A percentile compares a stretch with the other conserved stretches of the same genome.
Evolutionary conservation across 225 moss, liverwort and hornwort species (phyloP).

Genomic region (Bryoerythrophyllum caledonicum): DNA sequence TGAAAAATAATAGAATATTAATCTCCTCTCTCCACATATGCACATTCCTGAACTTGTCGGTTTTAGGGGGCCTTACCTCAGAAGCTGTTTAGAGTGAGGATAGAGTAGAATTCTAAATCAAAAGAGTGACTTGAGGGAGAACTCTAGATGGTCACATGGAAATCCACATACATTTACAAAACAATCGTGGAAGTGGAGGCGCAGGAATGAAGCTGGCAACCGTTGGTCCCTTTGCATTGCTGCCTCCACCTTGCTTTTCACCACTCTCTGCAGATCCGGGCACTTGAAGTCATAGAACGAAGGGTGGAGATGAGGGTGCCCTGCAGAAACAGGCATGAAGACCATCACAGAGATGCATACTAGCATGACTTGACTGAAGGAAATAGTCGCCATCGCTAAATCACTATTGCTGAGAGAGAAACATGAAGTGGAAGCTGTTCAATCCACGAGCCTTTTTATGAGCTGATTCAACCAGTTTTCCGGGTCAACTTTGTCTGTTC

Average conservation of each 20-base stretch:
- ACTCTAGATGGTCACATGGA: not conserved
- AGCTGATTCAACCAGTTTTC: not conserved
- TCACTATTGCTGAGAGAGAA: not conserved
- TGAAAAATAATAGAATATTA: too few species aligned
- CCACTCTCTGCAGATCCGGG: constrained; percentile 39
- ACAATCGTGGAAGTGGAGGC: constrained; percentile 64
- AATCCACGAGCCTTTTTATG: constrained; percentile 4
- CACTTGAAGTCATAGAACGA: constrained; percentile 42
- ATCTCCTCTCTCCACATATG: too few species aligned
- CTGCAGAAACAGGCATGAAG: constrained; percentile 11
- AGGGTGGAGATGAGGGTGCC: constrained; percentile 22
- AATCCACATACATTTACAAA: constrained; percentile 41
- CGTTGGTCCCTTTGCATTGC: constrained; percentile 39
- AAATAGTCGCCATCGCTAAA: constrained; percentile 22
- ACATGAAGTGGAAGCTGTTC: not conserved
- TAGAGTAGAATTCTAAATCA: too few species aligned
- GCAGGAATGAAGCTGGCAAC: constrained; percentile 49
- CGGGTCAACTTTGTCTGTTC: not conserved
- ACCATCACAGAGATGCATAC: not conserved
- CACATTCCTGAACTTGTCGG: too few species aligned
- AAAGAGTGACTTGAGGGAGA: too few species aligned
- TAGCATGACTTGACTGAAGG: too few species aligned
- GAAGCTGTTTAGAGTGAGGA: too few species aligned
- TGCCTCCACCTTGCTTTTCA: constrained; percentile 27
- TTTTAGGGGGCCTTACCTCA: too few species aligned